Evolutionary conservation across 139 green algal species (phyloP).

Genomic region (Asterochloris sp.): DNA sequence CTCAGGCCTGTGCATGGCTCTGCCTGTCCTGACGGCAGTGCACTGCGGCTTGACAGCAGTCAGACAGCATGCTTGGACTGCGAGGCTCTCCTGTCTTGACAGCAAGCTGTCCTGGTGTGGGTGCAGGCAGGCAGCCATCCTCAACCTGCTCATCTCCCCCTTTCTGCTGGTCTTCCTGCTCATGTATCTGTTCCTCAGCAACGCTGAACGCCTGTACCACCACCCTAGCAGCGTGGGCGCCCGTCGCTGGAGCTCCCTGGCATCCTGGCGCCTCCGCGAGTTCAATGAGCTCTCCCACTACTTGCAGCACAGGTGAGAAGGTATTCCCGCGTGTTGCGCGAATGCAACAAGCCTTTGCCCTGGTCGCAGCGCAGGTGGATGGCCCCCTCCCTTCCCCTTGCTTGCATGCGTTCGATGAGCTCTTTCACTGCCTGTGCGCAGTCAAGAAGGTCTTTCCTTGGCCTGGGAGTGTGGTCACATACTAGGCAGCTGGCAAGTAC

Average conservation of each 20-base stretch:
- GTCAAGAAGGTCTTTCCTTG: neutral
- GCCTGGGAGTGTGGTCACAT: constrained; percentile 58
- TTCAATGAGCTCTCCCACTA: constrained; percentile 96
- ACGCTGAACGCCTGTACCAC: constrained; percentile 92
- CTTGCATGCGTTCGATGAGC: neutral
- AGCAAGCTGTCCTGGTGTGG: neutral
- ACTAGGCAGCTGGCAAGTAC: constrained; percentile 76
- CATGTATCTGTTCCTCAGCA: constrained; percentile 92
- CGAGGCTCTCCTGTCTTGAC: neutral
- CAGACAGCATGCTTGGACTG: neutral
- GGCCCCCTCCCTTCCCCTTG: neutral
- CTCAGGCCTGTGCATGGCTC: too few relatives aligned
- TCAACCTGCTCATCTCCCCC: constrained; percentile 77
- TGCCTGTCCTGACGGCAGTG: too few relatives aligned
- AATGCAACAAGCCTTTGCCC: neutral
- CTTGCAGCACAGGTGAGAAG: constrained; percentile 50
- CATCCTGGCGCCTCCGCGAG: constrained; percentile 83
- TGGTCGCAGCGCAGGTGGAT: neutral
- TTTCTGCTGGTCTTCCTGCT: constrained; percentile 91
- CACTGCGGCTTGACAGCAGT: too few relatives aligned
- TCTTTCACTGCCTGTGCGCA: neutral
- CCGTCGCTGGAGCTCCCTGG: constrained; percentile 71
- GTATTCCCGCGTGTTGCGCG: neutral
- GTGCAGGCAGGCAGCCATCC: constrained; percentile 40
- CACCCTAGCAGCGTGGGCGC: constrained; percentile 62